phyloP scores from a whole-genome alignment of 208 protist genomes.

The Leishmania tropica region DNA sequence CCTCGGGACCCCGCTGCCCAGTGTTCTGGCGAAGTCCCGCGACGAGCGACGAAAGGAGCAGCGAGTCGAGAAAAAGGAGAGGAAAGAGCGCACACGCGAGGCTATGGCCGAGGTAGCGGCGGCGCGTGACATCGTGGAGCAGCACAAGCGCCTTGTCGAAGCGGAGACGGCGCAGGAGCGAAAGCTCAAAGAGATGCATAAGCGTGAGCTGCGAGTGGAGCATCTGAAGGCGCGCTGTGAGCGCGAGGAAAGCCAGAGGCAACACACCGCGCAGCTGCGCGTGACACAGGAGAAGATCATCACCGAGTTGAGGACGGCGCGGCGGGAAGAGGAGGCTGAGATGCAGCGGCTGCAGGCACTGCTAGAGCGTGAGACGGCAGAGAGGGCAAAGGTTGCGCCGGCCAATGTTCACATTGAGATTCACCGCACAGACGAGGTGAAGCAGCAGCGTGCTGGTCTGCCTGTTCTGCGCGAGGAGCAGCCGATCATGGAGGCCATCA shows the following conservation, averaged over 20 bases:
- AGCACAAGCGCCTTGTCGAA: constrained; percentile 65
- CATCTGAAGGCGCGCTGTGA: constrained; percentile 55
- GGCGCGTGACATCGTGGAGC: constrained; percentile 49
- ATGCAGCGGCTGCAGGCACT: constrained; percentile 26
- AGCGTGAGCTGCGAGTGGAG: constrained; percentile 57
- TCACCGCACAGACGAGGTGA: constrained; percentile 57
- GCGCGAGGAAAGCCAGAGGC: constrained; percentile 49
- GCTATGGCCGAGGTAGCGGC: constrained; percentile 61
- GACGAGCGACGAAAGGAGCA: constrained; percentile 61
- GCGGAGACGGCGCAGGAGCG: constrained; percentile 50
- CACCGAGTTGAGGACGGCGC: constrained; percentile 29
- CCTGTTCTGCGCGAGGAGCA: constrained; percentile 91
- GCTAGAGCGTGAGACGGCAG: constrained; percentile 39
- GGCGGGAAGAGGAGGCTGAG: constrained; percentile 28
- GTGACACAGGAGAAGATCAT: constrained; percentile 54
- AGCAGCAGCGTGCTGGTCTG: constrained; percentile 62
- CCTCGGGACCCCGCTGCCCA: constrained; percentile 72
- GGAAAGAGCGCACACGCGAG: constrained; percentile 55
- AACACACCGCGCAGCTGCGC: constrained; percentile 33
- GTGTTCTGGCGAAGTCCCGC: constrained; percentile 56
- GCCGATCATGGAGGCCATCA: constrained; percentile 90
- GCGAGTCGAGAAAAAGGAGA: constrained; percentile 75
- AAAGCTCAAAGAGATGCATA: constrained; percentile 64
- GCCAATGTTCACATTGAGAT: constrained; percentile 74
- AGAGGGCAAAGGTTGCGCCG: constrained; percentile 42